Evolutionary conservation across 495 filamentous ascomycete genomes (phyloP).

Genomic region (Penicillium herquei): DNA sequence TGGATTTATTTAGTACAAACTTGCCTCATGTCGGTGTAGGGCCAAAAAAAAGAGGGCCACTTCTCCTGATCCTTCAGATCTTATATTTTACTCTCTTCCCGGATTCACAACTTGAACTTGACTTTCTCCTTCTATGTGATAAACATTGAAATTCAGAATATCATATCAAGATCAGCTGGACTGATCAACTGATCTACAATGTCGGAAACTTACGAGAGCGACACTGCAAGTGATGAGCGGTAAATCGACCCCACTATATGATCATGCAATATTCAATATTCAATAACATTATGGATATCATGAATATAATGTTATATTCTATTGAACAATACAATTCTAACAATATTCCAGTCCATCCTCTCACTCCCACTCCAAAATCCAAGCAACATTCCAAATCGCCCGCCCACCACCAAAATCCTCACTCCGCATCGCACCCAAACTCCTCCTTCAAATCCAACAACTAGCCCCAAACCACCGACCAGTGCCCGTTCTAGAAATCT

Average conservation of each 20-base stretch:
- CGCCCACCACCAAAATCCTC: slow-evolving; percentile 34
- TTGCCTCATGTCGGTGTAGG: neutral
- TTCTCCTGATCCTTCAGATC: too few relatives aligned
- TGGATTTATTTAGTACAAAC: neutral
- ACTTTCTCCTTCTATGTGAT: too few relatives aligned
- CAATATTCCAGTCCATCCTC: slow-evolving; percentile 8
- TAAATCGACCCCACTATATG: slow-evolving; percentile 6
- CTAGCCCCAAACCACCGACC: slow-evolving; percentile 24
- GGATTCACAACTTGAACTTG: too few relatives aligned
- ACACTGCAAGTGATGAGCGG: slow-evolving; percentile 25
- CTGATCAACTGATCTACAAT: slow-evolving; percentile 11
- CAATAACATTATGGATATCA: too few relatives aligned
- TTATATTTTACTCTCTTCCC: neutral
- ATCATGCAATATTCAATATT: neutral
- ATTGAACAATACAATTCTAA: neutral
- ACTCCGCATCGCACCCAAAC: slow-evolving; percentile 31
- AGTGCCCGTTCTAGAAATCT: slow-evolving; percentile 38
- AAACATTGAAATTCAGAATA: too few relatives aligned
- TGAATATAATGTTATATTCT: too few relatives aligned
- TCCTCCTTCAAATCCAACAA: slow-evolving; percentile 43
- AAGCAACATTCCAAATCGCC: slow-evolving; percentile 36
- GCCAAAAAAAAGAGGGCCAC: neutral
- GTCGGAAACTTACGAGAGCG: slow-evolving; percentile 22
- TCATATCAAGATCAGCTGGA: neutral
- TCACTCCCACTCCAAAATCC: slow-evolving; percentile 20